phyloP scores from a whole-genome alignment of 2,329 filamentous ascomycete genomes.

The Cladosporium colombiae region DNA sequence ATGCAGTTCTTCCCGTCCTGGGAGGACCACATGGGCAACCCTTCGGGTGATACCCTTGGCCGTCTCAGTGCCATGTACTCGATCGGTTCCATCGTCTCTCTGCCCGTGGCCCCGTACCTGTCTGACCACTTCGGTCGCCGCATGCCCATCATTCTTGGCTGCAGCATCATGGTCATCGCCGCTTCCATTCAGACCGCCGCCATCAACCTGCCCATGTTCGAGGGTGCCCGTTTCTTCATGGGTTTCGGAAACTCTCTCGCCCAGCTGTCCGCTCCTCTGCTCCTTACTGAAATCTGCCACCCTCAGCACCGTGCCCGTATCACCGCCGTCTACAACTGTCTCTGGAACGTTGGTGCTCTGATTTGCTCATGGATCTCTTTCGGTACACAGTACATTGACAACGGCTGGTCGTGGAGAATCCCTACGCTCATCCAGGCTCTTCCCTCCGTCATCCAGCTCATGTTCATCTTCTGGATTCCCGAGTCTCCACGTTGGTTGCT shows the following conservation, averaged over 20 bases:
- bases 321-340: conserved; percentile 22
- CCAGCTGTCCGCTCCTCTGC: conserved; percentile 20
- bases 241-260: conserved; percentile 21
- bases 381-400: conserved; percentile 21
- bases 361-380: conserved; percentile 21
- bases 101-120: conserved; percentile 28
- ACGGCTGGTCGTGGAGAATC: conserved; percentile 48
- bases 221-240: conserved; percentile 22
- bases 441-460: conserved; percentile 30
- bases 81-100: conserved; percentile 29
- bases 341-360: conserved; percentile 22
- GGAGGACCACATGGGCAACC: conserved; percentile 29
- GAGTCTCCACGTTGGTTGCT: conserved; percentile 63
- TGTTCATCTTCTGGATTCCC: conserved; percentile 52
- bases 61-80: conserved; percentile 29
- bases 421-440: conserved; percentile 30
- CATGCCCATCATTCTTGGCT: conserved; percentile 19
- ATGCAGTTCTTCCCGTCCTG: conserved; percentile 29
- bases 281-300: conserved; percentile 21
- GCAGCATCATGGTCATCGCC: conserved; percentile 20
- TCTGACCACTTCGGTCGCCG: conserved; percentile 32
- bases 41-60: conserved; percentile 33
- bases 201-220: conserved; percentile 20
- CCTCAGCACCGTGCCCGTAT: conserved; percentile 21
- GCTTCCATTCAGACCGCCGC: conserved; percentile 18